Conservation (phyloP, 164 flowering plant species). For the Taxillus chinensis region DNA sequence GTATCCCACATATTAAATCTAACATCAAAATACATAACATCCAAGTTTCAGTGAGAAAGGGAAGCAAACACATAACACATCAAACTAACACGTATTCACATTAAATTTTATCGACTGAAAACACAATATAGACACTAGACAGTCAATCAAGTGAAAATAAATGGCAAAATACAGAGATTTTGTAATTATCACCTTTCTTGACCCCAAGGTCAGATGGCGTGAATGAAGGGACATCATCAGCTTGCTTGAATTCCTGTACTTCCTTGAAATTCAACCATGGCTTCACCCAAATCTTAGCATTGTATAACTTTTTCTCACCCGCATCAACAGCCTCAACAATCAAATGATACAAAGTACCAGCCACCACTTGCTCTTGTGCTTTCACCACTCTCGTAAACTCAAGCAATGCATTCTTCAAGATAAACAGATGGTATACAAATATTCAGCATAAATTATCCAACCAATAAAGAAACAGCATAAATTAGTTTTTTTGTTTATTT, state of each 20-base stretch:
- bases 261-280: constrained; percentile 2
- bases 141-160: too few relatives aligned
- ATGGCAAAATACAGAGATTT: neutral
- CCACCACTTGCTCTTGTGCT: constrained; percentile 1
- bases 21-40: too few relatives aligned
- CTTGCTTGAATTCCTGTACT: neutral
- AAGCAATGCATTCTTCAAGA: neutral
- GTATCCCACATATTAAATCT: too few relatives aligned
- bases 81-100: too few relatives aligned
- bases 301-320: neutral
- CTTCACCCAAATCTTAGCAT: constrained; percentile 5
- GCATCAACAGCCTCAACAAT: neutral
- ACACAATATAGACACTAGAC: too few relatives aligned
- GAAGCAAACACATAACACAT: too few relatives aligned
- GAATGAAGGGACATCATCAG: neutral
- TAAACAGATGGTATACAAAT: neutral
- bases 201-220: neutral
- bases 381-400: constrained; percentile 2
- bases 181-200: neutral
- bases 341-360: constrained; percentile 1
- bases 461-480: neutral
- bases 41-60: too few relatives aligned
- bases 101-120: too few relatives aligned
- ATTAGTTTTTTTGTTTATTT: neutral
- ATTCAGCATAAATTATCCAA: neutral